Evolutionary conservation across 2,329 filamentous ascomycete genomes (phyloP).

Genomic region (Proliferodiscus dingleyae): DNA sequence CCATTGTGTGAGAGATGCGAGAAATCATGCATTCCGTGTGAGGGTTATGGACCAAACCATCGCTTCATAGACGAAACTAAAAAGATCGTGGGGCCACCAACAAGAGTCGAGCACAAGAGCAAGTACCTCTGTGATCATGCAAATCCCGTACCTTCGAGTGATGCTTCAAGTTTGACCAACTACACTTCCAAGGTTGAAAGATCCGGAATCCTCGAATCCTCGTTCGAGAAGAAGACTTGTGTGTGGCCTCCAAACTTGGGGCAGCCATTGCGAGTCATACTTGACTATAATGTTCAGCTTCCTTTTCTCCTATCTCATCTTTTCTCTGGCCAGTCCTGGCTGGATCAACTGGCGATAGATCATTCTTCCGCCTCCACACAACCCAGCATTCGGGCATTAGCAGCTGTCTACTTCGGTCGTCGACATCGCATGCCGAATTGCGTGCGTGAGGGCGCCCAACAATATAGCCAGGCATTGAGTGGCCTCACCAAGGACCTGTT

Average conservation of each 20-base stretch:
- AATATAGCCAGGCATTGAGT: slow-evolving; percentile 5
- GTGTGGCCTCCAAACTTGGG: no score
- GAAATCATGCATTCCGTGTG: slow-evolving; percentile 1
- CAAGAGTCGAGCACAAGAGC: slow-evolving; percentile 4
- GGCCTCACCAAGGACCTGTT: slow-evolving; percentile 4
- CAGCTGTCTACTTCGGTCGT: slow-evolving; percentile 5
- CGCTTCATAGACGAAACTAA: slow-evolving; percentile 7
- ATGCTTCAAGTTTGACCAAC: no score
- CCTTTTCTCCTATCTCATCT: slow-evolving; percentile 6
- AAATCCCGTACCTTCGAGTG: no score
- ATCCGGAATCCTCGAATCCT: no score
- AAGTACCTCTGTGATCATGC: no score
- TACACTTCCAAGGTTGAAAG: no score
- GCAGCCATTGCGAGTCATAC: no score
- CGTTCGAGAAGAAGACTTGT: no score
- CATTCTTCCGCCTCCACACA: neutral
- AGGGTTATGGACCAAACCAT: slow-evolving; percentile 5
- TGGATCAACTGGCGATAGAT: neutral
- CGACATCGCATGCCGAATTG: neutral
- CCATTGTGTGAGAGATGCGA: slow-evolving; percentile 11
- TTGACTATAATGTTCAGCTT: no score
- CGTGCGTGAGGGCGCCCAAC: neutral
- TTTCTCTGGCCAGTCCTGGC: slow-evolving; percentile 2
- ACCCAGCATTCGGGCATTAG: slow-evolving; percentile 3
- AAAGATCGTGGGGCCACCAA: neutral